These are phyloP conservation scores for Ustilago trichophora DNA, from an alignment of 1,284 basidiomycete genomes.

Conservation along the genomic window DNA sequence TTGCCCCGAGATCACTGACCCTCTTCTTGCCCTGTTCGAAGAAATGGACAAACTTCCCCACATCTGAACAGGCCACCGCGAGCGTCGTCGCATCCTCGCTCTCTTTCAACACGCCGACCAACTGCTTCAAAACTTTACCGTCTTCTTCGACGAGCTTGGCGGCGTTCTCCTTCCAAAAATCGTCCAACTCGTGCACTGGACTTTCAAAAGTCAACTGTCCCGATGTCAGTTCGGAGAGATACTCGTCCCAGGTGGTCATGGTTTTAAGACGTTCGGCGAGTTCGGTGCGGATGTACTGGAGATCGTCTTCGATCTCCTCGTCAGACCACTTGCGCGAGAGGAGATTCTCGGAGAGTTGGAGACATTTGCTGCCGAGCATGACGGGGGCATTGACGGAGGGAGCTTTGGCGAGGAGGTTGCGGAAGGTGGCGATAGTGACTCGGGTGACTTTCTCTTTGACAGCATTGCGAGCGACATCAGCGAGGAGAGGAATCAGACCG, in stretches of 20 bases:
- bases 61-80: slow-evolving; percentile 60
- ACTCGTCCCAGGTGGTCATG: slow-evolving; percentile 95
- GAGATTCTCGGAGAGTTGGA: slow-evolving; percentile 87
- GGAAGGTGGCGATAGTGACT: slow-evolving; percentile 88
- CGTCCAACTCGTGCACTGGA: slow-evolving; percentile 92
- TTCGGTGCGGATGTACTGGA: slow-evolving; percentile 84
- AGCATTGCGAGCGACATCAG: slow-evolving; percentile 84
- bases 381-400: slow-evolving; percentile 84
- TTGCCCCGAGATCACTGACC: slow-evolving; percentile 83
- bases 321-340: slow-evolving; percentile 89
- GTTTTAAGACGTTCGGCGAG: slow-evolving; percentile 83
- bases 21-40: slow-evolving; percentile 67
- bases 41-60: slow-evolving; percentile 60
- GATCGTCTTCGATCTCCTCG: slow-evolving; percentile 86
- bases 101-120: slow-evolving; percentile 72
- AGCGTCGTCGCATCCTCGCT: slow-evolving; percentile 50
- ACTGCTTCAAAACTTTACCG: slow-evolving; percentile 87
- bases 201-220: slow-evolving; percentile 89
- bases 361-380: slow-evolving; percentile 86
- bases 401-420: slow-evolving; percentile 83
- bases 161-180: slow-evolving; percentile 98
- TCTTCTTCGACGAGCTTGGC: slow-evolving; percentile 86
- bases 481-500: slow-evolving; percentile 86
- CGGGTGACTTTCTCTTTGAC: slow-evolving; percentile 98
- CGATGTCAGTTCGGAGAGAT: slow-evolving; percentile 85